Base-by-base conservation (phyloP, 805 yeast genomes). In the Metschnikowia cubensis region DNA sequence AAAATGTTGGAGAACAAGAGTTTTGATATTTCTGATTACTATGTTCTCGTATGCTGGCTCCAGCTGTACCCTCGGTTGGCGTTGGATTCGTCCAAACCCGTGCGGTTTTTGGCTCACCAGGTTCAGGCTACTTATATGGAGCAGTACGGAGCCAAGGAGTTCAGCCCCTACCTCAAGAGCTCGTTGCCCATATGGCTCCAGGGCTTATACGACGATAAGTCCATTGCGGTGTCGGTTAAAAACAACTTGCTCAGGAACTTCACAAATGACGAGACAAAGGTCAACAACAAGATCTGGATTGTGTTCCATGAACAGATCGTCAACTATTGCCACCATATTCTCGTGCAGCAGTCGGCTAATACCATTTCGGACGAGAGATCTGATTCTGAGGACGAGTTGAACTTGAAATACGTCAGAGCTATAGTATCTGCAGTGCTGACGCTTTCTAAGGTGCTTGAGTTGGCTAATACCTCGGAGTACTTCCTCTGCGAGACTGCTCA, bases 31-130 rank as follows among this genome's bases (percentile, higher is more conserved):
- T 49, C 47, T 34, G 84, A 84, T 53, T 87, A 83, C 47, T 58
- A 80, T 22, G 76, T 78, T 17, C 65, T 77, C n/a, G 75, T 74
- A 46, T 77, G 83, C 35, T 88, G 89, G 96, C 75, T 88, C 42
- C 96, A 89, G 64, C 56, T 89, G 18, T 92, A 88, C 60, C 85
- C 97, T 0, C 88, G 89, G 60, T 69, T 91, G 29, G 76, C 94
- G 1, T 74, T 85, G 5, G 94, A 87, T 53, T 81, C 80, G 48
- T 82, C 91, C 2, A 81, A 85, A 55, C 68, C 69, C 13, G 87
- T 89, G 1, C 75, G 97, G 50, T 50, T 69, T 7, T 61, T 74
- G 17, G 65, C 89, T 3, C 96, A 89, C 61, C 81, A 78, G 51
- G 72, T 83, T 3, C 90, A 90, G 45, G 79, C 85, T 1, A 64